phyloP scores from a whole-genome alignment of 257 asterid genomes.

The Avicennia marina region DNA sequence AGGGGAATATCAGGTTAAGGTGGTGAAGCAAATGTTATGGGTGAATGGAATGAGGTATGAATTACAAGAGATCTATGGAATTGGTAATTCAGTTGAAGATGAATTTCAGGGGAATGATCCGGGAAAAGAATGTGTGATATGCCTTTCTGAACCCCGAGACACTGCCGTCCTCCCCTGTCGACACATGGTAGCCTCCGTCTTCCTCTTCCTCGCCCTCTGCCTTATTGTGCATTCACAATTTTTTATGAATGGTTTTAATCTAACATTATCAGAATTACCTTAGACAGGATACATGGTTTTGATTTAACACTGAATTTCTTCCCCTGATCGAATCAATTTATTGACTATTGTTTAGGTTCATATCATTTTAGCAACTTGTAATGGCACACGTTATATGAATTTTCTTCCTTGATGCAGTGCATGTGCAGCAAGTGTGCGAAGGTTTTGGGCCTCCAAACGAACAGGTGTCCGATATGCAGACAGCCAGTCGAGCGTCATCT shows the following conservation, averaged over 20 bases:
- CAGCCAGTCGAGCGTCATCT: constrained; percentile 96
- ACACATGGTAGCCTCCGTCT: constrained; percentile 57
- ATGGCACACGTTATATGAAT: not conserved
- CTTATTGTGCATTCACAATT: no score
- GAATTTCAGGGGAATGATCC: constrained; percentile 69
- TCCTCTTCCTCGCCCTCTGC: constrained; percentile 8
- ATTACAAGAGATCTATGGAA: constrained; percentile 80
- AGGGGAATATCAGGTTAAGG: constrained; percentile 67
- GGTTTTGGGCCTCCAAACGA: constrained; percentile 88
- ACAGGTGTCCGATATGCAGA: constrained; percentile 96
- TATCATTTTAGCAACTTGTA: not conserved
- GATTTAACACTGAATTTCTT: no score
- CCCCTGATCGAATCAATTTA: no score
- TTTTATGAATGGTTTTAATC: no score
- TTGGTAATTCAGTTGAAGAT: constrained; percentile 67
- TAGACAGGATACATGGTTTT: no score
- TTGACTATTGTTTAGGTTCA: no score
- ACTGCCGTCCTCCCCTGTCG: constrained; percentile 94
- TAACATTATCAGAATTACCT: no score
- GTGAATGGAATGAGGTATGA: constrained; percentile 85
- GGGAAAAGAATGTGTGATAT: constrained; percentile 88
- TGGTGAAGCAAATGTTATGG: constrained; percentile 80
- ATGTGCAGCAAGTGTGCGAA: constrained; percentile 98
- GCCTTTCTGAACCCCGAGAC: constrained; percentile 88
- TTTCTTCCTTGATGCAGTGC: constrained; percentile 55